A percentile compares a stretch with the other conserved stretches of the same genome.
phyloP scores from a whole-genome alignment of 305 asterid species.

The Ilex paraguariensis region DNA sequence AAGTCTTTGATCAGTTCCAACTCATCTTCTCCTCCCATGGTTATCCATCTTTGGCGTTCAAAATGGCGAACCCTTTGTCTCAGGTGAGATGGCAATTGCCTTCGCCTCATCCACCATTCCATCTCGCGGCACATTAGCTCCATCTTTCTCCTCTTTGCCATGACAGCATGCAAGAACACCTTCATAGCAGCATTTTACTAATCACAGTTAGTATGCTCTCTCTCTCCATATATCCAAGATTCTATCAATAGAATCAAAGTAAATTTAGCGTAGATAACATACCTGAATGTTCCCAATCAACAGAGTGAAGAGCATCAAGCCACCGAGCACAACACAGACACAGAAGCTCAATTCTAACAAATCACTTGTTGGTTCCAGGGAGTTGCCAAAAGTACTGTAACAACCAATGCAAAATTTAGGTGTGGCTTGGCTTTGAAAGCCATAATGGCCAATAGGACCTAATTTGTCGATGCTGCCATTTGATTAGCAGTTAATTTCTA shows the following conservation, averaged over 20 bases:
- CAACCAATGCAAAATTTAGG: not conserved
- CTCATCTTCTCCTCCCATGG: slow-evolving; percentile 77
- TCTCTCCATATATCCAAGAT: not conserved
- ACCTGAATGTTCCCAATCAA: slow-evolving; percentile 94
- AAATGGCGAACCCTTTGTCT: slow-evolving; percentile 74
- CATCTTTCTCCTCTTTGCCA: slow-evolving; percentile 91
- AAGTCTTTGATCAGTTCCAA: slow-evolving; percentile 70
- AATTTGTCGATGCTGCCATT: too few species aligned
- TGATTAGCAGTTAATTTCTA: too few species aligned
- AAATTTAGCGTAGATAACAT: not conserved
- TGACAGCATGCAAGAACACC: slow-evolving; percentile 92
- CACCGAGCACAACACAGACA: slow-evolving; percentile 72
- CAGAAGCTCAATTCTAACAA: slow-evolving; percentile 83
- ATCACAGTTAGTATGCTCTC: not conserved
- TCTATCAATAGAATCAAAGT: too few species aligned
- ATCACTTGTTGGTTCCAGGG: slow-evolving; percentile 82
- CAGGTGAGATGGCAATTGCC: slow-evolving; percentile 77
- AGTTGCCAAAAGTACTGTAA: slow-evolving; percentile 85
- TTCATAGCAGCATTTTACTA: slow-evolving; percentile 5
- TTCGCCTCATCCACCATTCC: slow-evolving; percentile 99
- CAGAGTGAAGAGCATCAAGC: slow-evolving; percentile 81
- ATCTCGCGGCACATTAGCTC: slow-evolving; percentile 83
- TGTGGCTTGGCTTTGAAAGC: too few species aligned
- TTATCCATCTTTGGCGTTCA: slow-evolving; percentile 69
- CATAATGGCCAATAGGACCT: too few species aligned